These are phyloP conservation scores for Corynespora cassiicola DNA, from an alignment of 2,329 filamentous ascomycete genomes.

Conservation along the genomic window DNA sequence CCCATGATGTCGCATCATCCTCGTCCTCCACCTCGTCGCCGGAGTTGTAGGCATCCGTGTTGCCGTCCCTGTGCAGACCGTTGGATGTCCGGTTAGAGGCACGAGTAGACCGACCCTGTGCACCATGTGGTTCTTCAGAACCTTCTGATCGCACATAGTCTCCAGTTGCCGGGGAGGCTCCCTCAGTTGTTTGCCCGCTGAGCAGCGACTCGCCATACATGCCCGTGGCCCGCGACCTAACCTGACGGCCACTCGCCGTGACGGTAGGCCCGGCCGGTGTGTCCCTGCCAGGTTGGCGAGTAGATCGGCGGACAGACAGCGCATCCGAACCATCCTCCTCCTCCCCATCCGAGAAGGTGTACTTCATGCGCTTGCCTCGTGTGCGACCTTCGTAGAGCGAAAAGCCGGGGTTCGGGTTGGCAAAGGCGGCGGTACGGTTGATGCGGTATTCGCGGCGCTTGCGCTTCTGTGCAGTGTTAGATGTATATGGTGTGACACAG, in stretches of 20 bases:
- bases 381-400: conserved; percentile 96
- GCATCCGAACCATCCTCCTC: conserved; percentile 75
- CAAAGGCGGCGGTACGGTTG: conserved; percentile 84
- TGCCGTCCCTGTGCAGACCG: no score
- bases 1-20: conserved; percentile 68
- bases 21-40: conserved; percentile 71
- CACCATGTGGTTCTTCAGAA: conserved; percentile 53
- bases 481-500: background rate
- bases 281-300: conserved; percentile 73
- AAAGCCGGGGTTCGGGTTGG: conserved; percentile 85
- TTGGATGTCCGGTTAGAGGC: no score
- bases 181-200: conserved; percentile 56
- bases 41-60: conserved; percentile 60
- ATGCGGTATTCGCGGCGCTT: conserved; percentile 90
- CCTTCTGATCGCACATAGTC: conserved; percentile 52
- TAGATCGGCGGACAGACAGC: conserved; percentile 69
- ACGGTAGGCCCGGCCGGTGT: conserved; percentile 72
- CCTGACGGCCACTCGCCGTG: conserved; percentile 87
- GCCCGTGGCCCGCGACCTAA: conserved; percentile 68
- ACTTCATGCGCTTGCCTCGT: conserved; percentile 93
- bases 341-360: conserved; percentile 93
- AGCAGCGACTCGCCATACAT: conserved; percentile 69
- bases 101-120: conserved; percentile 52
- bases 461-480: conserved; percentile 71
- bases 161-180: conserved; percentile 50